Evolutionary conservation across 768 basidiomycete species (phyloP), one percentile per base, ranked within the genome.

Genomic region (Naganishia friedmannii): DNA sequence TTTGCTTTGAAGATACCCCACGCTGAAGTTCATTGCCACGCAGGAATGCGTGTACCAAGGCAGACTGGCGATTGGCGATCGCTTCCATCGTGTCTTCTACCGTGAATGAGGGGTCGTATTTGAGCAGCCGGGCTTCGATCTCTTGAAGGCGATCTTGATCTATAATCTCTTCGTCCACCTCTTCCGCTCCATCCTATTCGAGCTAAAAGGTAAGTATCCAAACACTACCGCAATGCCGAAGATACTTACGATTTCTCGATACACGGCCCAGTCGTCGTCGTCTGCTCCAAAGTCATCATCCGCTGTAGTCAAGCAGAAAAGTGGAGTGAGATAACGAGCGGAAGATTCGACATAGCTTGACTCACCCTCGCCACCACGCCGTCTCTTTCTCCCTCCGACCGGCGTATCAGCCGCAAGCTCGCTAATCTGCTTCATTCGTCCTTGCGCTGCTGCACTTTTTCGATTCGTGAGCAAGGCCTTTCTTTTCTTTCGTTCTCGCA

Each of bases 191-290:
- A 23, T 80, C 80, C 83, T 83, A 65, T 12, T 23, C 3, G 12
- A 15, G 29, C 53, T 45, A 10, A 39, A 57, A 10, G 31, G 0
- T 31, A 15, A 34, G 48, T 26, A 45, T 10, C 6, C 32, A 0
- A 6, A 10, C 55, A 28, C 34, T 17, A 13, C 23, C 53, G 32
- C 29, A 51, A 13, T 17, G 5, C 57, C 23, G 26, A 39, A 3
- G 12, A 32, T 8, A 12, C 87, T 73, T 78, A 94, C 94, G 70
- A 99, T 93, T 82, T 97, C 93, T 73, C 95, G 91, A 78, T 98
- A 98, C 70, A 98, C 93, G 0, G 89, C 89, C 94, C 95, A 98
- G 77, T 98, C 95, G 8, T 90, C 93, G 77, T 98, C 94, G 73
- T 95, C 89, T 21, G 88, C 89, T 3, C 95, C 93, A 77, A 98